phyloP scores from a whole-genome alignment of 2,329 filamentous ascomycete genomes.

The Emericellopsis cladophorae region DNA sequence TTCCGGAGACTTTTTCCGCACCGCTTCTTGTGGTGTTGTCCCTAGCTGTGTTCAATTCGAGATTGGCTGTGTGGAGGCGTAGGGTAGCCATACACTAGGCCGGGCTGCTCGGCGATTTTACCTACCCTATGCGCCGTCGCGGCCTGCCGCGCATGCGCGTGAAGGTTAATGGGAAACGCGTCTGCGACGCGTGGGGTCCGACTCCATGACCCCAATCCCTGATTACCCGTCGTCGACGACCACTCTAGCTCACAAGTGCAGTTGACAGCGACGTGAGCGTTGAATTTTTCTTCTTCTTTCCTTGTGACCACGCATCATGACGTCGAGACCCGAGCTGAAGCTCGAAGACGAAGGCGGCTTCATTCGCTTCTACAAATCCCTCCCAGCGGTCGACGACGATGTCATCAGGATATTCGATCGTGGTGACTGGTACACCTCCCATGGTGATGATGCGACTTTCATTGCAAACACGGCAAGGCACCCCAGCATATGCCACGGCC shows the following conservation, averaged over 20 bases:
- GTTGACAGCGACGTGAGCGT: too few species aligned
- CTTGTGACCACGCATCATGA: slow-evolving; percentile 34
- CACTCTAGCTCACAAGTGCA: too few species aligned
- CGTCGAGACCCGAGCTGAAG: slow-evolving; percentile 61
- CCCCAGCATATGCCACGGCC: not conserved
- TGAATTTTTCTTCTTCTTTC: too few species aligned
- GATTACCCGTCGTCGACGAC: too few species aligned
- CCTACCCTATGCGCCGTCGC: not conserved
- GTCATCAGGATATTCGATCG: slow-evolving; percentile 88
- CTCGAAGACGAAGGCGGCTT: slow-evolving; percentile 96
- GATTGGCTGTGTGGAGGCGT: too few species aligned
- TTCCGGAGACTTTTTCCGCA: too few species aligned
- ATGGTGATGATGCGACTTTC: slow-evolving; percentile 72
- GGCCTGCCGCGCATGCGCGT: not conserved
- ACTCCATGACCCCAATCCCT: not conserved
- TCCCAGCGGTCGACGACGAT: slow-evolving; percentile 57
- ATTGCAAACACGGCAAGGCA: slow-evolving; percentile 59
- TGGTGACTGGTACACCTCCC: slow-evolving; percentile 91
- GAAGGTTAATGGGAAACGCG: slow-evolving; percentile 3
- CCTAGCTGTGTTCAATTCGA: too few species aligned
- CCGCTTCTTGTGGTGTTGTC: too few species aligned
- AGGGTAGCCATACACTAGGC: too few species aligned
- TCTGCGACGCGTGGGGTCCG: slow-evolving; percentile 1
- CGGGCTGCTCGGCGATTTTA: too few species aligned
- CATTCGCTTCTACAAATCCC: slow-evolving; percentile 89